Percentiles rank a stretch among this genome's conserved stretches.
Evolutionary conservation across 257 asterid species (phyloP).

Genomic region (Fraxinus americana): DNA sequence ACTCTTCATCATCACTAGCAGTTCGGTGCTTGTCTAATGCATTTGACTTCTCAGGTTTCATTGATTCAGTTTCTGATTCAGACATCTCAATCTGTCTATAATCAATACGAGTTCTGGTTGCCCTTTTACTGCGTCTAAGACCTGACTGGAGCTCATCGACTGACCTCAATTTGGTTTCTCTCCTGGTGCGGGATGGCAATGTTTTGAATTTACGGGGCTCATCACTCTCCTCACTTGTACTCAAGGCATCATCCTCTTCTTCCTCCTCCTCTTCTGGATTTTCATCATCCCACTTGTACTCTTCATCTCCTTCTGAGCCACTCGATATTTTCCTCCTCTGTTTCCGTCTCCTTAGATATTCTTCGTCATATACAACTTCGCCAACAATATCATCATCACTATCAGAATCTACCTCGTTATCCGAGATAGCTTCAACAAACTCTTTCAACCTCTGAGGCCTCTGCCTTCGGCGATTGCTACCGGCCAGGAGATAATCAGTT

Average conservation of each 20-base stretch:
- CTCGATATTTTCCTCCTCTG: constrained; percentile 66
- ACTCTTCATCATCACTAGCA: constrained; percentile 51
- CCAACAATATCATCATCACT: constrained; percentile 96
- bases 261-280: constrained; percentile 80
- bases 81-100: constrained; percentile 76
- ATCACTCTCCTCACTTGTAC: constrained; percentile 73
- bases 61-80: constrained; percentile 67
- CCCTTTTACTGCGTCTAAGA: constrained; percentile 88
- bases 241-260: constrained; percentile 51
- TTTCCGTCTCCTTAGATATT: constrained; percentile 66
- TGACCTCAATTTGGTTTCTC: constrained; percentile 68
- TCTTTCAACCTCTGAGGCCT: constrained; percentile 78
- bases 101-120: constrained; percentile 72
- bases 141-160: constrained; percentile 67
- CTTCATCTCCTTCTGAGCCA: constrained; percentile 94
- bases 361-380: constrained; percentile 92
- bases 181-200: constrained; percentile 63
- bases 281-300: constrained; percentile 76
- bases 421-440: constrained; percentile 71
- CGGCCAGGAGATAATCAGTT: constrained; percentile 21
- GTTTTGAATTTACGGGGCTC: constrained; percentile 45
- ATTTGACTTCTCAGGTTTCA: constrained; percentile 53
- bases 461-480: constrained; percentile 78
- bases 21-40: constrained; percentile 42
- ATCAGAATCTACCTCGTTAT: constrained; percentile 74